Conservation (phyloP, 1,284 basidiomycete species). For the Melampsora medusae region DNA sequence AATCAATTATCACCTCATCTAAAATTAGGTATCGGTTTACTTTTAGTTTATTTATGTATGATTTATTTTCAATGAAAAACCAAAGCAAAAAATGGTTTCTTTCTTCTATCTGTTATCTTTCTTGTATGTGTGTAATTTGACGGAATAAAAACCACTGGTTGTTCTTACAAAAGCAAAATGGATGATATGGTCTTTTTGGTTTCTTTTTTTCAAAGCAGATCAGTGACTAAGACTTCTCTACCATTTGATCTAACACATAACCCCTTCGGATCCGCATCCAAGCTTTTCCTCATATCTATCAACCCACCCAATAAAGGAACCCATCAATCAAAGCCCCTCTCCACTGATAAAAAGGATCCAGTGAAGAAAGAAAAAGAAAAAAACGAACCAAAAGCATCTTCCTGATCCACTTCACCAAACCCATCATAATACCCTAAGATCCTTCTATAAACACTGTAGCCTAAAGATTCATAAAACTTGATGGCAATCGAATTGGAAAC, state of each 20-base stretch:
- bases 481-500: conserved; percentile 32
- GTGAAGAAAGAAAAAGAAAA: not conserved
- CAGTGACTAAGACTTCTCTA: conserved; percentile 27
- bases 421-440: conserved; percentile 36
- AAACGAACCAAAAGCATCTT: conserved; percentile 44
- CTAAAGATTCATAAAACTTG: conserved; percentile 39
- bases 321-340: not conserved
- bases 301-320: not conserved
- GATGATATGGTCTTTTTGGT: not conserved
- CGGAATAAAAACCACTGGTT: not conserved
- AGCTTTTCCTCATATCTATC: conserved; percentile 38
- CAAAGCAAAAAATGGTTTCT: not conserved
- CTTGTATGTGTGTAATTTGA: not conserved
- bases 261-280: conserved; percentile 27
- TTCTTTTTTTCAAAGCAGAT: conserved; percentile 9
- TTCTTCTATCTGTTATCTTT: not conserved
- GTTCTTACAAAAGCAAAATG: too few relatives aligned
- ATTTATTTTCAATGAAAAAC: not conserved
- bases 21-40: conserved; percentile 21
- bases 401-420: conserved; percentile 14
- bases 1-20: conserved; percentile 25
- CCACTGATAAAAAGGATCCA: not conserved
- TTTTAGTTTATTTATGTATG: conserved; percentile 17
- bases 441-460: conserved; percentile 39
- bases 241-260: conserved; percentile 31